phyloP scores from a whole-genome alignment of 306 rosid genomes.

The Macrotyloma uniflorum region DNA sequence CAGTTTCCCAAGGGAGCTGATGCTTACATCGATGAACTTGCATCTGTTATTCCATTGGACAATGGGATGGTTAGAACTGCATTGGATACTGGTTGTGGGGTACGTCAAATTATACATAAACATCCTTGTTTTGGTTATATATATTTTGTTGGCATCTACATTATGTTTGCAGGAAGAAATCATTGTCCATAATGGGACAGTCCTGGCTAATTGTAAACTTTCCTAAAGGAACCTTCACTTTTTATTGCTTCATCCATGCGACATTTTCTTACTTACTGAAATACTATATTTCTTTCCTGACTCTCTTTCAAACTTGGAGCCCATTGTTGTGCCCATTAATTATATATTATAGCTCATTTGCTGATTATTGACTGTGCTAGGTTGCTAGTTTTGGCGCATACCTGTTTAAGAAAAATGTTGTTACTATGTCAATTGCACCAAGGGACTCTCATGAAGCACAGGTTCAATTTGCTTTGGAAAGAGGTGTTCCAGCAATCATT shows the following conservation, averaged over 20 bases:
- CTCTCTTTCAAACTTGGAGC: slow-evolving; percentile 15
- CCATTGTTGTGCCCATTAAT: neutral
- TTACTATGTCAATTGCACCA: slow-evolving; percentile 82
- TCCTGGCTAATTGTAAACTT: neutral
- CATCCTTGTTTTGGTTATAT: slow-evolving; percentile 17
- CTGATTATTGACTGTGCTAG: slow-evolving; percentile 46
- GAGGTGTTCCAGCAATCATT: slow-evolving; percentile 88
- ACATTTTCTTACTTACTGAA: slow-evolving; percentile 4
- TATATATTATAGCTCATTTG: slow-evolving; percentile 29
- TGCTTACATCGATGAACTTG: slow-evolving; percentile 76
- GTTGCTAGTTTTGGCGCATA: slow-evolving; percentile 93
- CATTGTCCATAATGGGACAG: slow-evolving; percentile 1
- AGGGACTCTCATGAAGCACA: slow-evolving; percentile 93
- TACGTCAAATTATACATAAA: slow-evolving; percentile 39
- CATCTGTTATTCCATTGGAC: slow-evolving; percentile 70
- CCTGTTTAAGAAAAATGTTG: slow-evolving; percentile 67
- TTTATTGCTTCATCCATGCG: slow-evolving; percentile 31
- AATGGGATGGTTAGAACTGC: slow-evolving; percentile 77
- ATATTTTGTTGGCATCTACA: slow-evolving; percentile 3
- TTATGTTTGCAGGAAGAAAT: slow-evolving; percentile 19
- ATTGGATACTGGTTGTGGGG: slow-evolving; percentile 91
- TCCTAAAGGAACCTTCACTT: neutral
- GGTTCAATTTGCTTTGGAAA: slow-evolving; percentile 90
- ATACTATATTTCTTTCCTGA: neutral
- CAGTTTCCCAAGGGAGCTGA: slow-evolving; percentile 90